A percentile compares a stretch with the other conserved stretches of the same genome.
phyloP scores from a whole-genome alignment of 176 grass and related monocot species.

The Lolium rigidum region DNA sequence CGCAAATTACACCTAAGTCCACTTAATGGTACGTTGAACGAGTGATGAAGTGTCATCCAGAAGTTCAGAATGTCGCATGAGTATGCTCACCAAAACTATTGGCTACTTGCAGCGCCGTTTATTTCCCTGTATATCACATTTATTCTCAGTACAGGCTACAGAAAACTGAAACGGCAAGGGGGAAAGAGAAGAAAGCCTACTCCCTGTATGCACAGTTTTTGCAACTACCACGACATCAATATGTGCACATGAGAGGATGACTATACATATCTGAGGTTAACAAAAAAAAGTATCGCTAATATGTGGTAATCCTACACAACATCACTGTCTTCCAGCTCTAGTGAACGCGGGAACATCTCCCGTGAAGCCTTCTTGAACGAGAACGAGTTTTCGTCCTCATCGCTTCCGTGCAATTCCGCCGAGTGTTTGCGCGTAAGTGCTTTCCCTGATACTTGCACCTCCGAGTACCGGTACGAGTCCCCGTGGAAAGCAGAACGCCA shows the following conservation, averaged over 20 bases:
- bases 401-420: conserved; percentile 46
- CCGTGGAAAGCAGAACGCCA: conserved; percentile 72
- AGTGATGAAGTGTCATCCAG: background rate
- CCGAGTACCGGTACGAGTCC: conserved; percentile 49
- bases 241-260: conserved; percentile 39
- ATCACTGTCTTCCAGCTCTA: conserved; percentile 52
- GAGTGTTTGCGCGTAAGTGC: conserved; percentile 38
- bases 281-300: conserved; percentile 34
- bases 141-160: conserved; percentile 37
- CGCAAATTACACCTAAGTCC: background rate
- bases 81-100: background rate
- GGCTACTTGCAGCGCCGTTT: background rate
- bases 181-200: background rate
- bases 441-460: conserved; percentile 37
- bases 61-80: background rate
- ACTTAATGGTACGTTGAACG: background rate
- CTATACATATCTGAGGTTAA: conserved; percentile 29
- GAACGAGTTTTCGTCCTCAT: conserved; percentile 48
- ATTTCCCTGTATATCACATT: conserved; percentile 13
- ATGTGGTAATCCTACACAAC: conserved; percentile 43
- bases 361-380: conserved; percentile 62
- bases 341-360: conserved; percentile 51
- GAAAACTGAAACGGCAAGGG: background rate
- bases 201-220: conserved; percentile 47
- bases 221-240: conserved; percentile 22